Percentiles rank a stretch among this genome's conserved stretches.
Conservation (phyloP, 306 rosid species). For the Begonia loranthoides region DNA sequence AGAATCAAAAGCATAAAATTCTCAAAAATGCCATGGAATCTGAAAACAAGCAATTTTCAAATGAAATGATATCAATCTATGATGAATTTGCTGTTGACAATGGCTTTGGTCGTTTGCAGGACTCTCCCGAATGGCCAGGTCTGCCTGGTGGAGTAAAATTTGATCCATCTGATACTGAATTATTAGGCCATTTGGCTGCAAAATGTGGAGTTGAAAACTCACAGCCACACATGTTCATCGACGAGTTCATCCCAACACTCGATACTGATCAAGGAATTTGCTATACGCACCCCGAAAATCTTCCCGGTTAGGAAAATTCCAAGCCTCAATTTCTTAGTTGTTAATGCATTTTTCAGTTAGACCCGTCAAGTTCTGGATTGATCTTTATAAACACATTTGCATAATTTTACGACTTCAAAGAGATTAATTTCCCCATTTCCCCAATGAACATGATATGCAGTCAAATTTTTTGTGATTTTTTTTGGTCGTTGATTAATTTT, state of each 20-base stretch:
- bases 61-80: background rate
- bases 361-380: background rate
- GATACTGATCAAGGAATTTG: constrained; percentile 62
- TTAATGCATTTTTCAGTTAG: background rate
- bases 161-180: constrained; percentile 72
- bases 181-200: constrained; percentile 63
- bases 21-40: background rate
- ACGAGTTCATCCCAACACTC: constrained; percentile 74
- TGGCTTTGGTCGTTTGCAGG: constrained; percentile 23
- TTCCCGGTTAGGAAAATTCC: constrained; percentile 48
- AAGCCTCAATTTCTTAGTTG: background rate
- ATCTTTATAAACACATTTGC: background rate
- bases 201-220: constrained; percentile 51
- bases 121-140: constrained; percentile 78
- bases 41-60: background rate
- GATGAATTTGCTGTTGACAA: constrained; percentile 1
- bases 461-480: background rate
- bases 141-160: constrained; percentile 84
- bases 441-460: background rate
- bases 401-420: no score
- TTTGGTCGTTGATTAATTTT: background rate
- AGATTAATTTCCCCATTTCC: background rate
- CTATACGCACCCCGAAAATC: constrained; percentile 78
- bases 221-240: constrained; percentile 43
- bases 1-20: background rate